phyloP scores from a whole-genome alignment of 805 yeast species.

The Metschnikowia hibisci region DNA sequence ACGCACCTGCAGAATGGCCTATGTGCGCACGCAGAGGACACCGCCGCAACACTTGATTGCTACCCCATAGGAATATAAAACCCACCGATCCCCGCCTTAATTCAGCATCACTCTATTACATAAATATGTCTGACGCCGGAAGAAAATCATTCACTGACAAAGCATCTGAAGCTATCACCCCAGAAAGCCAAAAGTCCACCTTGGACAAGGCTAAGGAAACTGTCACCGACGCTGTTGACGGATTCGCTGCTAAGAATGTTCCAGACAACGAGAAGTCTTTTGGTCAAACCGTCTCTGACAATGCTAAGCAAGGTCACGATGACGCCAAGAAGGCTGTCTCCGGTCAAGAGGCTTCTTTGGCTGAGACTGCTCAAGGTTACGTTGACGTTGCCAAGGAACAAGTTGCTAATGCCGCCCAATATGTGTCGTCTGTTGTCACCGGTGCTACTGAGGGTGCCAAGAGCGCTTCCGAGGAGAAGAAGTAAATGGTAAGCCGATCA shows the following conservation, averaged over 20 bases:
- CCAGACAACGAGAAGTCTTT: constrained; percentile 69
- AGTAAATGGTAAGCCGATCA: constrained; percentile 10
- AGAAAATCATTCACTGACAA: constrained; percentile 77
- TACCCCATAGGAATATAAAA: constrained; percentile 8
- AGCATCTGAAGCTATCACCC: constrained; percentile 61
- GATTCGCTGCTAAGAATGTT: constrained; percentile 52
- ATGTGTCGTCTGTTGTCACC: constrained; percentile 48
- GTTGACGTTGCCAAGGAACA: constrained; percentile 55
- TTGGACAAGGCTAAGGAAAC: constrained; percentile 67
- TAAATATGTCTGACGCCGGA: constrained; percentile 45
- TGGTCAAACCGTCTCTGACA: constrained; percentile 65
- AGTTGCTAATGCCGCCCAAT: constrained; percentile 52
- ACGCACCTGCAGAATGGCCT: constrained; percentile 6
- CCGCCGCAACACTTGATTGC: constrained; percentile 5
- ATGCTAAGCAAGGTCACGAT: constrained; percentile 51
- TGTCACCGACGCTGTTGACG: constrained; percentile 65
- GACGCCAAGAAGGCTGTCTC: constrained; percentile 40
- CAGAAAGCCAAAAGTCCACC: constrained; percentile 64
- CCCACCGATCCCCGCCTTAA: not conserved
- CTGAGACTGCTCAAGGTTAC: constrained; percentile 44
- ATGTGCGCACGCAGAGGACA: not conserved
- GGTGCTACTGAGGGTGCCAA: constrained; percentile 58
- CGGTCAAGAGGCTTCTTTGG: constrained; percentile 24
- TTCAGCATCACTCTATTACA: not conserved
- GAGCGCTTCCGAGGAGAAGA: constrained; percentile 27